These are phyloP conservation scores for Diutina ranongensis DNA, from an alignment of 1,139 yeast genomes.

Conservation along the genomic window DNA sequence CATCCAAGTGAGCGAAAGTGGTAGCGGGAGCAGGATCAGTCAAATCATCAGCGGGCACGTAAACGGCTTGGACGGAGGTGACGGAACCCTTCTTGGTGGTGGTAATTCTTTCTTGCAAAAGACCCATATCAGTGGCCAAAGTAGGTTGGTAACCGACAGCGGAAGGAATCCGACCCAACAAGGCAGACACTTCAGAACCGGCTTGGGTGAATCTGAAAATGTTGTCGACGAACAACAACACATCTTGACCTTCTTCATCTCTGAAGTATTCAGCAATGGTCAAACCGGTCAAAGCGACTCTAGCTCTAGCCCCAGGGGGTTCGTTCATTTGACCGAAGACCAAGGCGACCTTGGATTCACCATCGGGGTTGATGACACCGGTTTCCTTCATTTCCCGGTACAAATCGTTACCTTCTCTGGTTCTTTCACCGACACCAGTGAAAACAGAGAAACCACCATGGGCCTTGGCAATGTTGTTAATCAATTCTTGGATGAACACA, in stretches of 20 bases:
- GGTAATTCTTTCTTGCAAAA: constrained; percentile 99
- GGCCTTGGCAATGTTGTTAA: constrained; percentile 99
- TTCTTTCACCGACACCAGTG: constrained; percentile 99
- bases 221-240: constrained; percentile 97
- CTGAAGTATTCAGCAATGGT: constrained; percentile 99
- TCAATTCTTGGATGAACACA: constrained; percentile 98
- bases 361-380: constrained; percentile 98
- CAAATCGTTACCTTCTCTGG: constrained; percentile 99
- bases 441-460: constrained; percentile 99
- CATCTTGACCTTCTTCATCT: constrained; percentile 99
- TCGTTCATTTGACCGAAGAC: constrained; percentile 99
- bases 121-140: constrained; percentile 99
- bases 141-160: constrained; percentile 99
- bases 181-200: constrained; percentile 99
- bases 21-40: constrained; percentile 99
- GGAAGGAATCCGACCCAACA: constrained; percentile 99
- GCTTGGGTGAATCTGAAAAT: constrained; percentile 99
- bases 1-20: constrained; percentile 99
- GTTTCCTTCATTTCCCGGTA: constrained; percentile 99
- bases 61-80: constrained; percentile 99
- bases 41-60: constrained; percentile 99
- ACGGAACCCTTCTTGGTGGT: constrained; percentile 99
- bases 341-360: constrained; percentile 98
- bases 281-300: constrained; percentile 99
- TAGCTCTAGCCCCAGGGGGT: constrained; percentile 99